phyloP scores from a whole-genome alignment of 116 monocot genomes.

The Trichopus zeylanicus region DNA sequence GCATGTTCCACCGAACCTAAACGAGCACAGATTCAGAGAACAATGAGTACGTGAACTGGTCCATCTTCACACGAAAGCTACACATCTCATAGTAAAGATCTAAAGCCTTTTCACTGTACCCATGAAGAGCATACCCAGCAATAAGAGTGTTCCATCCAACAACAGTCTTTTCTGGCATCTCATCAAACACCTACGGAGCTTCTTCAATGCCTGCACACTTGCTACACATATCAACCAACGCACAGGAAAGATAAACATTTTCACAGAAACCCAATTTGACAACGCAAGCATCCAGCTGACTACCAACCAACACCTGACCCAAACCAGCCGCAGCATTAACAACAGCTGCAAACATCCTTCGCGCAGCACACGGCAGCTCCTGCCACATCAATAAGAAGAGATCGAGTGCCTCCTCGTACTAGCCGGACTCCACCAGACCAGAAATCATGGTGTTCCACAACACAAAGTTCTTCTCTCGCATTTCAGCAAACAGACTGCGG shows the following conservation, averaged over 20 bases:
- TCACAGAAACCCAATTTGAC: slow-evolving; percentile 37
- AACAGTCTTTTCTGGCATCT: slow-evolving; percentile 62
- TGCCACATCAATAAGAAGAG: slow-evolving; percentile 55
- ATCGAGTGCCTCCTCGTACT: slow-evolving; percentile 45
- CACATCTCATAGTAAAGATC: slow-evolving; percentile 79
- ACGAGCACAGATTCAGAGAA: slow-evolving; percentile 60
- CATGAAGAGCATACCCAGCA: slow-evolving; percentile 70
- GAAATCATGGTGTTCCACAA: slow-evolving; percentile 70
- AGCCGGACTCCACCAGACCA: slow-evolving; percentile 41
- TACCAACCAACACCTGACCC: slow-evolving; percentile 21
- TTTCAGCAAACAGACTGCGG: slow-evolving; percentile 54
- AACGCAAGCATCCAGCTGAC: slow-evolving; percentile 56
- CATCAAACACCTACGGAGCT: slow-evolving; percentile 63
- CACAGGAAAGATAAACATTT: slow-evolving; percentile 47
- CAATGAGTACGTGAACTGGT: slow-evolving; percentile 89
- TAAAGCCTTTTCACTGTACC: slow-evolving; percentile 72
- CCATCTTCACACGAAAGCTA: slow-evolving; percentile 43
- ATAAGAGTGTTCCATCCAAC: slow-evolving; percentile 83
- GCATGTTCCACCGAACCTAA: slow-evolving; percentile 82
- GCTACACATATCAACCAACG: slow-evolving; percentile 57
- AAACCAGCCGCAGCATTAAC: slow-evolving; percentile 45
- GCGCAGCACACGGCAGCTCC: slow-evolving; percentile 19
- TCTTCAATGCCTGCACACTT: slow-evolving; percentile 53
- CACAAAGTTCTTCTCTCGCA: slow-evolving; percentile 42
- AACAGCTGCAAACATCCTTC: slow-evolving; percentile 30